These are phyloP conservation scores for Acanthochlamys bracteata DNA, from an alignment of 106 monocot genomes.

Conservation along the genomic window DNA sequence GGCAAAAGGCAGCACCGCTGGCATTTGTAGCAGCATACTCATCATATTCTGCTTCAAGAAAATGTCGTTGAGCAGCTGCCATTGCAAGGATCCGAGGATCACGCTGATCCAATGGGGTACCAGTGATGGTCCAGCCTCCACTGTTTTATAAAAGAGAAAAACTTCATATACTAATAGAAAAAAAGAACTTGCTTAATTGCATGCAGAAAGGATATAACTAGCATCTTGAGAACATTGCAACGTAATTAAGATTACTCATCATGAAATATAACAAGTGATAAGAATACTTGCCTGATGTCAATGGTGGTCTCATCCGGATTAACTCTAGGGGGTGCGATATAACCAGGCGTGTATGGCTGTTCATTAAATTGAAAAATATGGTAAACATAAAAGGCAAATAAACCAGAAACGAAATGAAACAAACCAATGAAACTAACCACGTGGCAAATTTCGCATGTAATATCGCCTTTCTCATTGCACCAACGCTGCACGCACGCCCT, in stretches of 20 bases:
- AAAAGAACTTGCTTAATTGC: not conserved
- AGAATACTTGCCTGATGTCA: slow-evolving; percentile 56
- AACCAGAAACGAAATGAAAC: not conserved
- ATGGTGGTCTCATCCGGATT: slow-evolving; percentile 60
- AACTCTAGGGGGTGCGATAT: slow-evolving; percentile 48
- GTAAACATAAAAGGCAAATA: too few species aligned
- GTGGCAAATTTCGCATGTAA: slow-evolving; percentile 89
- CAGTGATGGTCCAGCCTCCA: slow-evolving; percentile 66
- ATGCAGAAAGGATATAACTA: too few species aligned
- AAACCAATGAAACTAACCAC: slow-evolving; percentile 31
- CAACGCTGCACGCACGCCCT: slow-evolving; percentile 82
- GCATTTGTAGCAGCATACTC: slow-evolving; percentile 76
- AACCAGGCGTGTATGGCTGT: slow-evolving; percentile 73
- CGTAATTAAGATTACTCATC: not conserved
- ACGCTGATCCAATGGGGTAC: slow-evolving; percentile 50
- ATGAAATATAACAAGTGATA: not conserved
- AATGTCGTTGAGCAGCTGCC: slow-evolving; percentile 58
- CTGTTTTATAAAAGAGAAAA: slow-evolving; percentile 9
- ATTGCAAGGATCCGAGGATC: slow-evolving; percentile 72
- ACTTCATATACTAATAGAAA: not conserved
- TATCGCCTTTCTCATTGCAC: slow-evolving; percentile 92
- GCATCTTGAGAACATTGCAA: too few species aligned
- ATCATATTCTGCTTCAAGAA: slow-evolving; percentile 84
- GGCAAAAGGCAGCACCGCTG: slow-evolving; percentile 78
- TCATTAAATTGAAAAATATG: not conserved